Evolutionary conservation across 768 basidiomycete species (phyloP).

Genomic region (Scleroderma bovista): DNA sequence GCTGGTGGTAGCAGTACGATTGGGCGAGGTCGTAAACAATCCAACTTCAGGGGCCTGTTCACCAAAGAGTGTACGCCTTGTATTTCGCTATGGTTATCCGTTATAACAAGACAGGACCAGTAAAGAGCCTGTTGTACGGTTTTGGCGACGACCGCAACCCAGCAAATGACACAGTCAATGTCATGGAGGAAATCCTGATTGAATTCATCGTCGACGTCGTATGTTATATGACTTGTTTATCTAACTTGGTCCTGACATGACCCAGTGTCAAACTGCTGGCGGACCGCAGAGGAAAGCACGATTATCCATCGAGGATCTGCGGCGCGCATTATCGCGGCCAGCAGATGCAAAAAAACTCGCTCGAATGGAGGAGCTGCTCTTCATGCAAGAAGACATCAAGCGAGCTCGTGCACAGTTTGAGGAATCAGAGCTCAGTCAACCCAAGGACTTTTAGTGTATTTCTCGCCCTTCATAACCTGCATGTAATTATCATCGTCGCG

Average conservation of each 20-base stretch:
- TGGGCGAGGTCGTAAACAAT: conserved; percentile 55
- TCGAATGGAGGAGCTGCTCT: conserved; percentile 85
- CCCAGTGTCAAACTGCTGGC: conserved; percentile 71
- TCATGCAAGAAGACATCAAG: conserved; percentile 94
- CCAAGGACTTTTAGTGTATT: conserved; percentile 40
- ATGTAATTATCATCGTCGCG: not conserved
- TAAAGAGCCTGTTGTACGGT: conserved; percentile 85
- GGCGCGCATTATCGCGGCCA: conserved; percentile 71
- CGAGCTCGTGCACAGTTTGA: conserved; percentile 79
- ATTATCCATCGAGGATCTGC: conserved; percentile 82
- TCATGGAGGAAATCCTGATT: conserved; percentile 91
- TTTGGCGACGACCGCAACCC: conserved; percentile 91
- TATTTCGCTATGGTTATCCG: conserved; percentile 8
- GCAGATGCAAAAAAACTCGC: conserved; percentile 93
- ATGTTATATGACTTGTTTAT: conserved; percentile 29
- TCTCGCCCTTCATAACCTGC: conserved; percentile 7
- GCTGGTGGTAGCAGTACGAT: conserved; percentile 34
- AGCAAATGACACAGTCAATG: conserved; percentile 79
- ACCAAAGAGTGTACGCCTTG: conserved; percentile 66
- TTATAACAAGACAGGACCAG: conserved; percentile 35
- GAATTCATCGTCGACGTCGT: conserved; percentile 91
- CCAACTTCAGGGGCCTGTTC: conserved; percentile 70
- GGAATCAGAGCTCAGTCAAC: conserved; percentile 42
- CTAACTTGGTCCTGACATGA: conserved; percentile 1
- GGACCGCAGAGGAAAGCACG: conserved; percentile 63